Base-by-base conservation (phyloP, 306 rosid species). In the Trichosanthes cucumerina region DNA sequence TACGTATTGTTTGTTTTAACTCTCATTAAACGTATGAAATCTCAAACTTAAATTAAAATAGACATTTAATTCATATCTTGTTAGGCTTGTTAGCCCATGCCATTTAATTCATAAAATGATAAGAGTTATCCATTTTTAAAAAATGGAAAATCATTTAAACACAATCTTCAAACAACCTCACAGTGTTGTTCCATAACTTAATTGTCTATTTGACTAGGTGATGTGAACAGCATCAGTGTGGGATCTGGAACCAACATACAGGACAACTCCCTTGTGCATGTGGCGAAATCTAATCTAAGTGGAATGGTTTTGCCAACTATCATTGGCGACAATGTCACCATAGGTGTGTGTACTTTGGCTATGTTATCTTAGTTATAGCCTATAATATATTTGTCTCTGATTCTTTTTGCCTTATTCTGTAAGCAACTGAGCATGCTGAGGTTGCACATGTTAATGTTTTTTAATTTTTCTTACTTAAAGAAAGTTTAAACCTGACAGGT, bases 201-300 rank as follows among this genome's bases (percentile, higher is more conserved):
- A 44, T 23, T 23, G 44, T 44, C 38, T 78, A 58, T 80, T 84
- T 57, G 14, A 60, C 75, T 56, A 92, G 98, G 98, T 83, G 98
- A 95, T 84, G 97, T 86, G 70, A 95, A 95, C 88, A 88, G 88
- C 86, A 87, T 92, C 84, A 91, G 92, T 81, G 86, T 95, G 73
- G 97, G 98, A 75, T 87, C 96, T 87, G 93, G 96, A 44, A 91
- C 98, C 80, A 95, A 95, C 82, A 92, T 95, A 76, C 98, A 92
- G 85, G 98, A 92, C 90, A 95, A 92, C 77, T 88, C 98, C 80
- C 97, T 95, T 78, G 97, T 95, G 59, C 99, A 89, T 33, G 97
- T 95, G 12, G 93, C 96, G 8, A 95, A 92, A 80, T 89, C 99
- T 60, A 92, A 91, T 78, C 83, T 92, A 85, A 86, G 81, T 86